Conservation (phyloP, 306 rosid genomes). For the Lathyrus oleraceus region DNA sequence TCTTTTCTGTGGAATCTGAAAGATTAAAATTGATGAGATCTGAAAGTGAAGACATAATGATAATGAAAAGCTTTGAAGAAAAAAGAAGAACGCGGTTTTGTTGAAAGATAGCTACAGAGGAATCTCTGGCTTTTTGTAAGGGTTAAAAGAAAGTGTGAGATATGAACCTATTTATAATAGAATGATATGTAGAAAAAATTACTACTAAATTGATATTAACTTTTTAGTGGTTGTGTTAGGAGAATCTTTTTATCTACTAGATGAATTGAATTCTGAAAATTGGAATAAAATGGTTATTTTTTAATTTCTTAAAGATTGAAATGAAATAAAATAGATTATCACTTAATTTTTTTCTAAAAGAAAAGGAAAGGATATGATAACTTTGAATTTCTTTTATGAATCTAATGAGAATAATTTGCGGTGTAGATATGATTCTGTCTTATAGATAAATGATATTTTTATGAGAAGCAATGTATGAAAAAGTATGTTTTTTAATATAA, state of each 20-base stretch:
- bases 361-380: background rate
- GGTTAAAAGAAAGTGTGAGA: background rate
- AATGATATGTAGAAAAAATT: background rate
- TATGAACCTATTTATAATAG: conserved; percentile 6
- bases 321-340: background rate
- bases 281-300: background rate
- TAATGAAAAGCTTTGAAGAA: background rate
- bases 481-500: background rate
- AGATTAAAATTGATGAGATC: conserved; percentile 61
- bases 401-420: background rate
- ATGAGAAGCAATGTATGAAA: background rate
- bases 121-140: background rate
- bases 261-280: background rate
- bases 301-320: background rate
- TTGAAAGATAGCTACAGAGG: background rate
- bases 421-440: conserved; percentile 1
- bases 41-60: conserved; percentile 44
- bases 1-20: conserved; percentile 45
- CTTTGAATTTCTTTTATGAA: background rate
- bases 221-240: background rate
- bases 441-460: background rate
- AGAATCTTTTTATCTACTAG: background rate
- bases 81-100: background rate
- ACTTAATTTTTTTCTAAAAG: background rate
- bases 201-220: too few relatives aligned